phyloP scores from a whole-genome alignment of 2,329 filamentous ascomycete species.

The Pseudogymnoascus sp. region DNA sequence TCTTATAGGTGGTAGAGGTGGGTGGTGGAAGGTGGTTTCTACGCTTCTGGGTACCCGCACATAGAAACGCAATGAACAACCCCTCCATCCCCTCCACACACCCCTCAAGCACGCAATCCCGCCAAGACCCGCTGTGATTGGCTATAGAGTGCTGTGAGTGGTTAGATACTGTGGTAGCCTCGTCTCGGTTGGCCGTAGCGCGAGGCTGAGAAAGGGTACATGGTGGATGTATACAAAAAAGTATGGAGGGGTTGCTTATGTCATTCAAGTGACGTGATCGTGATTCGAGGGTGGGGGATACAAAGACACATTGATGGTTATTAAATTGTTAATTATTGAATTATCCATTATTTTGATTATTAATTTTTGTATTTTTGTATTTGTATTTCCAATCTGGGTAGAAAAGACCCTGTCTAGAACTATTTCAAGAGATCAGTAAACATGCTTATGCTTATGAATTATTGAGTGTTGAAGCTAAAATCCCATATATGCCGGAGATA shows the following conservation, averaged over 20 bases:
- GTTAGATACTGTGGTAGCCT: not conserved
- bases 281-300: not conserved
- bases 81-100: not conserved
- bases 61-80: slow-evolving; percentile 2
- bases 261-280: not conserved
- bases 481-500: not conserved
- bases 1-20: not conserved
- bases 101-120: slow-evolving; percentile 6
- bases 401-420: no score
- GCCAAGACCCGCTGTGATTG: not conserved
- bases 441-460: no score
- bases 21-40: not conserved
- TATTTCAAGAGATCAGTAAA: no score
- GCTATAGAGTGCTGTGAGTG: not conserved
- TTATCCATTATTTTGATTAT: no score
- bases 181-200: slow-evolving; percentile 4
- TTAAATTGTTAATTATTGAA: not conserved
- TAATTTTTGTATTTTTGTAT: not conserved
- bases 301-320: not conserved
- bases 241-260: not conserved
- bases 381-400: no score
- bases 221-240: not conserved
- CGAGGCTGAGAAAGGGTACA: not conserved
- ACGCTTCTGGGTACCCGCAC: not conserved
- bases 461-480: not conserved